Evolutionary conservation across 352 stramenopile species (phyloP), one percentile per base, ranked within the genome.

Genomic region (Pythium plurisporium): DNA sequence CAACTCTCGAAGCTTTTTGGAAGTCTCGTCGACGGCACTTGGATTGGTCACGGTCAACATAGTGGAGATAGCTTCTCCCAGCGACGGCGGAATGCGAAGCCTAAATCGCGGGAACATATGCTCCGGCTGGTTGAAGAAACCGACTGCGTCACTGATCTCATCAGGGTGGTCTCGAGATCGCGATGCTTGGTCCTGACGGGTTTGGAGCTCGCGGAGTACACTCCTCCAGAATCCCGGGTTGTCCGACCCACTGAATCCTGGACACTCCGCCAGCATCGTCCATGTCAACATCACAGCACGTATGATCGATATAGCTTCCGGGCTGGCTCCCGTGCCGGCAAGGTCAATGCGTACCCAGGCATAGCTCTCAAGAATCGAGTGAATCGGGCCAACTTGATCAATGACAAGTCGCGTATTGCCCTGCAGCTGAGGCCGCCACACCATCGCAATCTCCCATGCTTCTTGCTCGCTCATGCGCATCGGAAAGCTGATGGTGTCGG

Each of bases 391-490:
- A 12, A 44, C 30, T 6, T 15, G 30, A 29, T 54, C 47, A 1
- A 54, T 33, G 2, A 33, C 22, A 17, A 54, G 31, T 23, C 33
- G n/a, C 19, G 43, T 33, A 5, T 22, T 7, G 30, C 33, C 5
- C 19, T 43, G 47, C 7, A 54, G 22, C 19, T 29, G 47, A 4
- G 17, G 14, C 19, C 33, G 47, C 47, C 47, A 54, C 19, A 20
- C n/a, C 47, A 33, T 54, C 20, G 47, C 47, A 33, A 54, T 54
- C 2, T 8, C 47, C 47, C 47, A 54, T 3, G 47, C 47, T 19
- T 54, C 47, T 5, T 31, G 12, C 14, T 49, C 42, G 11, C 23
- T 49, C 25, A 49, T 19, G 17, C 20, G 40, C 37, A 3, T 17
- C 33, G 33, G 33, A n/a, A n/a, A n/a, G n/a, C n/a, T n/a, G n/a